Conservation (phyloP, 2,329 filamentous ascomycete genomes). For the Thielaviopsis cerberus region DNA sequence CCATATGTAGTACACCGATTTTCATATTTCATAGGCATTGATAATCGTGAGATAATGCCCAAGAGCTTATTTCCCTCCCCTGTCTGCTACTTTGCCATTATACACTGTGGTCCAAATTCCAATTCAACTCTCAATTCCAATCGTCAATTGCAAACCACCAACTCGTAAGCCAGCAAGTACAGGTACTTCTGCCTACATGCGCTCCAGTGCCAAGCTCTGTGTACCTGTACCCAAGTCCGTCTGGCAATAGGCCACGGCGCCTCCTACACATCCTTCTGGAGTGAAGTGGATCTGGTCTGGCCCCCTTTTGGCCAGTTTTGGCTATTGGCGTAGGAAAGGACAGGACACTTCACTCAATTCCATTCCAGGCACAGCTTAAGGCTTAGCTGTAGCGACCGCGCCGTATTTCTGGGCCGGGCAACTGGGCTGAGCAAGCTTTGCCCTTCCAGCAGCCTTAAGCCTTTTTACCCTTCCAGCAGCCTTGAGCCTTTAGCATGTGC, state of each 20-base stretch:
- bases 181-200: not conserved
- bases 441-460: too few relatives aligned
- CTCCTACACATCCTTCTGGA: conserved; percentile 1
- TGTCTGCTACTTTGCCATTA: not conserved
- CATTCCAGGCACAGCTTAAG: not conserved
- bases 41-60: not conserved
- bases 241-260: not conserved
- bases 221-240: not conserved
- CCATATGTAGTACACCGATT: too few relatives aligned
- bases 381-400: not conserved
- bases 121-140: too few relatives aligned
- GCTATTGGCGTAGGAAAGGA: not conserved
- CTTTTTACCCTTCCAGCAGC: not conserved
- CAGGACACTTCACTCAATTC: conserved; percentile 9
- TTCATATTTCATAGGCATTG: too few relatives aligned
- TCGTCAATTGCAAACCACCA: not conserved
- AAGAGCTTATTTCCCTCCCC: not conserved
- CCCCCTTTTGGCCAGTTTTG: conserved; percentile 7
- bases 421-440: too few relatives aligned
- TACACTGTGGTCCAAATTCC: not conserved
- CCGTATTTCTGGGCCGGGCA: not conserved
- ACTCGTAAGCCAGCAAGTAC: not conserved
- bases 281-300: conserved; percentile 8
- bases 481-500: not conserved
- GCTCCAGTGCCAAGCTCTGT: not conserved